Evolutionary conservation across 352 stramenopile genomes (phyloP).

Genomic region (Lagenidium giganteum): DNA sequence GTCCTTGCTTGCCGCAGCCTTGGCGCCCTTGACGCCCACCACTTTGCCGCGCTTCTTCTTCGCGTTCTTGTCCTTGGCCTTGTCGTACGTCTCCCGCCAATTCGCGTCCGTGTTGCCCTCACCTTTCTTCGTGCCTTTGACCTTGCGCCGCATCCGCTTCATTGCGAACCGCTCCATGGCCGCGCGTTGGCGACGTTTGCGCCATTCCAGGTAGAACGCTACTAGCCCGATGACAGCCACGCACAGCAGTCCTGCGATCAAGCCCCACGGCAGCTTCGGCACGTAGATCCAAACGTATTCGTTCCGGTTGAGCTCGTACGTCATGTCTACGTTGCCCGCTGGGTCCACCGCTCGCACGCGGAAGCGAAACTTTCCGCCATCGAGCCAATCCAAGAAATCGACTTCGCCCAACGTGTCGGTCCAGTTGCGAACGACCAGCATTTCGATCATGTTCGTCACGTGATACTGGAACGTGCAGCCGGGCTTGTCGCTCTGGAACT

Average conservation of each 20-base stretch:
- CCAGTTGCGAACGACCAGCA: constrained; percentile 82
- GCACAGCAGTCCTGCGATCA: constrained; percentile 82
- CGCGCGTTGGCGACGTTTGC: constrained; percentile 84
- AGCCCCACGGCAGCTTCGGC: constrained; percentile 83
- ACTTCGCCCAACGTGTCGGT: constrained; percentile 40
- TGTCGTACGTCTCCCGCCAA: constrained; percentile 73
- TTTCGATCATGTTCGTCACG: constrained; percentile 79
- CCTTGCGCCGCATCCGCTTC: constrained; percentile 92
- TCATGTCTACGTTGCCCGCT: constrained; percentile 89
- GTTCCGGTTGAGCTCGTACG: constrained; percentile 82
- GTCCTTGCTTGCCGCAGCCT: too few relatives aligned
- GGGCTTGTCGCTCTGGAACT: constrained; percentile 84
- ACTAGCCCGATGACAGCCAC: constrained; percentile 69
- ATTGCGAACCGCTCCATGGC: constrained; percentile 94
- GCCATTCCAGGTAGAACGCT: constrained; percentile 89
- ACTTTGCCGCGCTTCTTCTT: constrained; percentile 54
- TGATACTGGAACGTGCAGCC: constrained; percentile 93
- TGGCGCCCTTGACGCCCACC: constrained; percentile 15
- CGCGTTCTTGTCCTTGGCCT: constrained; percentile 44
- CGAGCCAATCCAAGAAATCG: constrained; percentile 43
- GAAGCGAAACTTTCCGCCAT: constrained; percentile 87
- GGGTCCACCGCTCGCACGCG: constrained; percentile 88
- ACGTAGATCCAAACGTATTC: constrained; percentile 92
- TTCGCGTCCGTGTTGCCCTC: constrained; percentile 46
- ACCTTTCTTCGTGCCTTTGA: constrained; percentile 79